Evolutionary conservation across 2,329 filamentous ascomycete genomes (phyloP).

Genomic region (Periconia macrospinosa): DNA sequence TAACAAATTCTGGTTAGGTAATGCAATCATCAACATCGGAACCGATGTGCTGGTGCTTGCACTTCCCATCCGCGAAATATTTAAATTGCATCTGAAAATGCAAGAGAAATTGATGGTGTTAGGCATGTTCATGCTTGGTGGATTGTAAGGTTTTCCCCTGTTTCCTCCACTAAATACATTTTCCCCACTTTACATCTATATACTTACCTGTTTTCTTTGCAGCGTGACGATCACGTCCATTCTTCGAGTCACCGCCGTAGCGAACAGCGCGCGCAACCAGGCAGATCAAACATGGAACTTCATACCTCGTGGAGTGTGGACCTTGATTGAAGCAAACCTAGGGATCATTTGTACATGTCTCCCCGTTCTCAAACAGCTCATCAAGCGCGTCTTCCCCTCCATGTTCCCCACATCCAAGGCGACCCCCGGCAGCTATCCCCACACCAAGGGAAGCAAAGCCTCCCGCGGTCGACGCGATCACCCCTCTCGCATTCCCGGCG

Average conservation of each 20-base stretch:
- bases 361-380: conserved; percentile 6
- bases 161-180: background rate
- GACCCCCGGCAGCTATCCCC: background rate
- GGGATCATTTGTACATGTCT: conserved; percentile 11
- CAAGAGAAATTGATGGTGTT: conserved; percentile 9
- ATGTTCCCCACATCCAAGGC: background rate
- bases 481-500: too few relatives aligned
- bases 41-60: conserved; percentile 11
- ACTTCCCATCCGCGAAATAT: conserved; percentile 5
- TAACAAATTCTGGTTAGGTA: conserved; percentile 9
- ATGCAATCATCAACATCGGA: conserved; percentile 8
- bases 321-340: conserved; percentile 7
- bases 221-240: conserved; percentile 11
- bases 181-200: too few relatives aligned
- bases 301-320: conserved; percentile 9
- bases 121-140: conserved; percentile 6
- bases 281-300: conserved; percentile 9
- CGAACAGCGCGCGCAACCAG: conserved; percentile 9
- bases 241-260: conserved; percentile 10
- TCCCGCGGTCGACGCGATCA: too few relatives aligned
- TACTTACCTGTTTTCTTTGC: background rate
- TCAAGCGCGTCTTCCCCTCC: background rate
- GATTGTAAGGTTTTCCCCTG: too few relatives aligned
- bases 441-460: too few relatives aligned
- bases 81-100: conserved; percentile 3